phyloP scores from a whole-genome alignment of 305 asterid species.

The Solanum hybrid region DNA sequence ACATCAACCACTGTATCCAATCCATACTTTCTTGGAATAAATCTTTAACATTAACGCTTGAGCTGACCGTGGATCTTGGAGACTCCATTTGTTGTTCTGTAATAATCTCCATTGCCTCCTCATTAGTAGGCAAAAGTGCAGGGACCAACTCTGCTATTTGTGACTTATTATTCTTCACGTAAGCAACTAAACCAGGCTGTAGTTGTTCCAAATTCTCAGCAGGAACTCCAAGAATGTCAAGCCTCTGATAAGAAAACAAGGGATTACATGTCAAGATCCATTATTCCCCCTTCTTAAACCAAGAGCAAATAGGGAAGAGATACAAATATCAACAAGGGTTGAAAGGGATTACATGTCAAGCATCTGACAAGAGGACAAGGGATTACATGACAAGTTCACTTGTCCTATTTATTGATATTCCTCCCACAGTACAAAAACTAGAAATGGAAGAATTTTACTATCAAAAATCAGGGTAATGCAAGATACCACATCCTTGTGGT shows the following conservation, averaged over 20 bases:
- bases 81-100: constrained; percentile 21
- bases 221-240: constrained; percentile 53
- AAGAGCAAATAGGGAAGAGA: neutral
- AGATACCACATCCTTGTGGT: neutral
- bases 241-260: constrained; percentile 56
- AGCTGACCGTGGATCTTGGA: constrained; percentile 9
- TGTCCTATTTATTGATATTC: neutral
- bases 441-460: neutral
- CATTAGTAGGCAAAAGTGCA: constrained; percentile 62
- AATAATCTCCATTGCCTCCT: constrained; percentile 32
- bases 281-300: neutral
- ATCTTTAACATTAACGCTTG: constrained; percentile 26
- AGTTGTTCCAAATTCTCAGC: constrained; percentile 38
- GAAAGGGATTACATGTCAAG: neutral
- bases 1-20: constrained; percentile 98
- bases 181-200: constrained; percentile 51
- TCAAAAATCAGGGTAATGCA: neutral
- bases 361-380: neutral
- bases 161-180: constrained; percentile 42
- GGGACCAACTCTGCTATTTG: constrained; percentile 39
- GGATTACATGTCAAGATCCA: neutral
- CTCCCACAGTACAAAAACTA: neutral
- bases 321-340: neutral
- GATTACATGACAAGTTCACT: neutral
- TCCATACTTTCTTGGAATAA: constrained; percentile 44